Evolutionary conservation across 1,139 yeast genomes (phyloP).

Genomic region (Saccharomyces hybrid): DNA sequence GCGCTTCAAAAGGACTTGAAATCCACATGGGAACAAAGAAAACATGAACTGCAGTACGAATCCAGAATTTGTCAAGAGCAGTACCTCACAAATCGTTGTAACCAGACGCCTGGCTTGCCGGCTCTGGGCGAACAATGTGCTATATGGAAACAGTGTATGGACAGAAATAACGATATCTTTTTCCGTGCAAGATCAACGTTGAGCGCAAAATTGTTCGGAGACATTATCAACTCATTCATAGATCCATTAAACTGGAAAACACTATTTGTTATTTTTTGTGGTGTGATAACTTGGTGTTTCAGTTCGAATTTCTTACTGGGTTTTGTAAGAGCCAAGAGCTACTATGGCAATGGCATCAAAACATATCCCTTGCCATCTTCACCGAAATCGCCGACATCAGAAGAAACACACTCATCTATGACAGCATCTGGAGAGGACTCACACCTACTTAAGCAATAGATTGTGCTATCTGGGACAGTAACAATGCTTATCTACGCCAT

Average conservation of each 20-base stretch:
- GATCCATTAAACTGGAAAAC: conserved; percentile 73
- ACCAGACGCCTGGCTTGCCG: conserved; percentile 51
- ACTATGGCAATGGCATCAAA: conserved; percentile 18
- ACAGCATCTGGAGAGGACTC: neutral
- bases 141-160: conserved; percentile 79
- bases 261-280: conserved; percentile 40
- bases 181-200: conserved; percentile 63
- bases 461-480: neutral
- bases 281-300: conserved; percentile 25
- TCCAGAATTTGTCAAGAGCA: conserved; percentile 61
- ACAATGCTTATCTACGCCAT: neutral
- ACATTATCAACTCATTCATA: conserved; percentile 68
- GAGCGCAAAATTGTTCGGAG: conserved; percentile 71
- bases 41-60: conserved; percentile 54
- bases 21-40: conserved; percentile 59
- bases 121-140: conserved; percentile 68
- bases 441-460: neutral
- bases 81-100: conserved; percentile 66
- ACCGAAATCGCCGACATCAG: conserved; percentile 4
- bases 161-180: conserved; percentile 71
- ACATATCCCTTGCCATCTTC: conserved; percentile 1
- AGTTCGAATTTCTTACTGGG: conserved; percentile 30
- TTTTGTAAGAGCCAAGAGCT: conserved; percentile 28
- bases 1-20: conserved; percentile 67
- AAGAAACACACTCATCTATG: conserved; percentile 1